A percentile compares a stretch with the other conserved stretches of the same genome.
These are phyloP conservation scores for Penicillium sp. DNA, from an alignment of 2,329 filamentous ascomycete species.

Conservation along the genomic window DNA sequence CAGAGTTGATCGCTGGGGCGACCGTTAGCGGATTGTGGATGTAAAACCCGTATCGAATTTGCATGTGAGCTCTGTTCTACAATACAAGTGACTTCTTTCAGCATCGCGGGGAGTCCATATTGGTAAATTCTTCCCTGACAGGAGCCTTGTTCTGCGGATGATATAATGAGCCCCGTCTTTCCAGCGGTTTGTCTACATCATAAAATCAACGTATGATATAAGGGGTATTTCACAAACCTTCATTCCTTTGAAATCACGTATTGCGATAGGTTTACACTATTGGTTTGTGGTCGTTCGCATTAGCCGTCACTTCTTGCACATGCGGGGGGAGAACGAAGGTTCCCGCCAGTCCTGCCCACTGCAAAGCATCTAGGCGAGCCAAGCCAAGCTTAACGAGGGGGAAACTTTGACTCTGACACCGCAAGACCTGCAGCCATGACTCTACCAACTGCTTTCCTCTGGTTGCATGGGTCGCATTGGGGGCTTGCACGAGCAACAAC, in stretches of 20 bases:
- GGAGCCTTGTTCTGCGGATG: neutral
- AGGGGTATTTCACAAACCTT: neutral
- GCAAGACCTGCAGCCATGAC: conserved; percentile 29
- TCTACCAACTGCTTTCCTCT: conserved; percentile 30
- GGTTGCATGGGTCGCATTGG: conserved; percentile 26
- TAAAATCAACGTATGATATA: conserved; percentile 3
- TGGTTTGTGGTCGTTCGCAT: neutral
- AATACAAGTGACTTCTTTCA: too few relatives aligned
- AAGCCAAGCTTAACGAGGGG: conserved; percentile 32
- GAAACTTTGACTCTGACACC: conserved; percentile 31
- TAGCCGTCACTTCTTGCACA: conserved; percentile 20
- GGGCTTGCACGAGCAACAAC: conserved; percentile 32
- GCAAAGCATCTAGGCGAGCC: conserved; percentile 30
- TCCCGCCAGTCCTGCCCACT: conserved; percentile 27
- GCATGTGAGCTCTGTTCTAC: too few relatives aligned
- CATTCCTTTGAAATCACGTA: neutral
- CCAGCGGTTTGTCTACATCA: neutral
- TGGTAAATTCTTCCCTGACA: too few relatives aligned
- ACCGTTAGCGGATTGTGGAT: too few relatives aligned
- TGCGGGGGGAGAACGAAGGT: conserved; percentile 28
- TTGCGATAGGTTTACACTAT: neutral
- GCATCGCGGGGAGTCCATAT: too few relatives aligned
- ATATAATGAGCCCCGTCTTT: too few relatives aligned
- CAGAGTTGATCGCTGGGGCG: too few relatives aligned
- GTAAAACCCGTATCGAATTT: too few relatives aligned